Percentiles rank a stretch among this genome's conserved stretches.
Evolutionary conservation across 495 filamentous ascomycete species (phyloP).

Genomic region (Glutinoglossum americanum): DNA sequence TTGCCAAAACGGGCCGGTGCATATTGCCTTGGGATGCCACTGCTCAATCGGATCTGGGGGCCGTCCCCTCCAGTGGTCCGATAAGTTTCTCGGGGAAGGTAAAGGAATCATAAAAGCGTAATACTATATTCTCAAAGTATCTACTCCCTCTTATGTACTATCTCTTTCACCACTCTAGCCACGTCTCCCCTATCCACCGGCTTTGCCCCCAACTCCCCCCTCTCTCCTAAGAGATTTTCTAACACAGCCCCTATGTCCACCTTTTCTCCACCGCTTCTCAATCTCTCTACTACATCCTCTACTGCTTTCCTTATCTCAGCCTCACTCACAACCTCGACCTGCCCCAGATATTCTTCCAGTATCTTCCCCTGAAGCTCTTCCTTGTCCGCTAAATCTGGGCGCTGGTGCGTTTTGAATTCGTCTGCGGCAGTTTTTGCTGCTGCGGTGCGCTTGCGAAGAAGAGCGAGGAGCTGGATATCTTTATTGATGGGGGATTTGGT

Average conservation of each 20-base stretch:
- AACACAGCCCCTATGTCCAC: slow-evolving; percentile 24
- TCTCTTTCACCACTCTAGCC: background rate
- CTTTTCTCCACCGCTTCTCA: slow-evolving; percentile 24
- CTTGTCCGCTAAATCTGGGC: slow-evolving; percentile 33
- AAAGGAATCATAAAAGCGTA: no score
- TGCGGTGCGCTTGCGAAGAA: slow-evolving; percentile 32
- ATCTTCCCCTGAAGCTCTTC: slow-evolving; percentile 33
- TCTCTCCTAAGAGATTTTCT: slow-evolving; percentile 24
- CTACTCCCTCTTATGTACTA: background rate
- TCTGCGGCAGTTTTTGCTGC: slow-evolving; percentile 26
- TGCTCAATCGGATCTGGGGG: no score
- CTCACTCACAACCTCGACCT: slow-evolving; percentile 26
- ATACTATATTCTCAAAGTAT: no score
- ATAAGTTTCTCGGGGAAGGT: no score
- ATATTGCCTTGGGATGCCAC: no score
- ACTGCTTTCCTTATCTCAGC: slow-evolving; percentile 29
- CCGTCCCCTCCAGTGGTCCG: no score
- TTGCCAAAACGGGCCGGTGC: no score
- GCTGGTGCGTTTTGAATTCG: slow-evolving; percentile 28
- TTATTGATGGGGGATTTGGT: slow-evolving; percentile 32
- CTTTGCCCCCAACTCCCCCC: slow-evolving; percentile 29
- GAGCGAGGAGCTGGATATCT: slow-evolving; percentile 33
- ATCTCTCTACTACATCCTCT: slow-evolving; percentile 18
- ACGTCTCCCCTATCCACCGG: slow-evolving; percentile 22
- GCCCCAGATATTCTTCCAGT: slow-evolving; percentile 33